A percentile compares a stretch with the other conserved stretches of the same genome.
Evolutionary conservation across 345 rosid genomes (phyloP).

Genomic region (Eucalyptus sp.): DNA sequence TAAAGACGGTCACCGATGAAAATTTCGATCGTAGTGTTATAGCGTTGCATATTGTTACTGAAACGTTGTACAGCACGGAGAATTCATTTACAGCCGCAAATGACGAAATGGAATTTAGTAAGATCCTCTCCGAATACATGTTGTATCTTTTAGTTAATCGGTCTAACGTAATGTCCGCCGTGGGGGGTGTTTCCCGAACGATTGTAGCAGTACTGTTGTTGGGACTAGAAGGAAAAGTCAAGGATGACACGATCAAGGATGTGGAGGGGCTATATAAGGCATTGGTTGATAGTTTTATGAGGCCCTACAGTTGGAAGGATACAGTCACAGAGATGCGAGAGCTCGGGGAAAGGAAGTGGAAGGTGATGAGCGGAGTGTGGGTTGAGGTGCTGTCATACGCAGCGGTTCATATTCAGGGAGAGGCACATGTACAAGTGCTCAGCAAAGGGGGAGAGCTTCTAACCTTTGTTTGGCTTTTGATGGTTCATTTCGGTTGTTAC

Average conservation of each 20-base stretch:
- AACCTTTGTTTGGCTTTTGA: neutral
- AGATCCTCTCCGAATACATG: neutral
- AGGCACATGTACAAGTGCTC: neutral
- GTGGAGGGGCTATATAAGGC: fast-evolving
- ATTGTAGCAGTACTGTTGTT: fast-evolving
- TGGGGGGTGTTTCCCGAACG: fast-evolving
- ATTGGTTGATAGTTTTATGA: fast-evolving
- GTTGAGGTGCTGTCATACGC: neutral
- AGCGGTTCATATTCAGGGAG: neutral
- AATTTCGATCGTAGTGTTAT: fast-evolving
- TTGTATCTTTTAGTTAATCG: neutral
- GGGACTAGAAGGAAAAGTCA: fast-evolving
- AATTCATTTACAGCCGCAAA: fast-evolving
- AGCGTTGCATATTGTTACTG: fast-evolving
- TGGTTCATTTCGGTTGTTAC: neutral
- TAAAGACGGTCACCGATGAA: fast-evolving
- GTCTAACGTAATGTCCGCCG: neutral
- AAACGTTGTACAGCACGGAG: fast-evolving
- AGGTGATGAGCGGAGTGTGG: neutral
- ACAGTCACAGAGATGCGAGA: fast-evolving
- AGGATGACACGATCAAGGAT: fast-evolving
- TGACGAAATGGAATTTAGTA: neutral
- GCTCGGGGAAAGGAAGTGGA: fast-evolving
- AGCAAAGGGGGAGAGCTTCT: neutral
- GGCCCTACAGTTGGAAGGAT: fast-evolving